These are phyloP conservation scores for Aspergillus pseudoglaucus DNA, from an alignment of 2,329 filamentous ascomycete genomes.

Conservation along the genomic window DNA sequence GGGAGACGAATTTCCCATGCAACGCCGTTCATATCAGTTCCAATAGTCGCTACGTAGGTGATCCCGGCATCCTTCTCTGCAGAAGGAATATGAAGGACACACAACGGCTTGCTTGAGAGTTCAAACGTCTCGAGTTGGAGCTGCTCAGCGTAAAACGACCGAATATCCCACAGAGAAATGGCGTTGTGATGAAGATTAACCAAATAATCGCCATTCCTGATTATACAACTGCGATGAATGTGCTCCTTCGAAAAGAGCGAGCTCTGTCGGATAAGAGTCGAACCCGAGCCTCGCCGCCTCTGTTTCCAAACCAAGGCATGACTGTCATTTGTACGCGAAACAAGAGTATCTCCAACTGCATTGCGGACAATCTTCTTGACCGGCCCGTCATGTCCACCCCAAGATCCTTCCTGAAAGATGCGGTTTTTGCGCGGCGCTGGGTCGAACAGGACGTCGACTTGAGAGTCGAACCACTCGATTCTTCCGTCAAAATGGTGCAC, in stretches of 20 bases:
- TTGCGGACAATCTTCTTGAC: constrained; percentile 85
- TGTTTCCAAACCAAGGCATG: constrained; percentile 83
- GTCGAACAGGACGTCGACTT: constrained; percentile 74
- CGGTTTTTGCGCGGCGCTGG: constrained; percentile 55
- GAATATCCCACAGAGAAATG: constrained; percentile 75
- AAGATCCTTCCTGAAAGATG: constrained; percentile 58
- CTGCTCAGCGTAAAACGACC: constrained; percentile 51
- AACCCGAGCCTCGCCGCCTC: constrained; percentile 43
- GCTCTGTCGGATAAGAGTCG: constrained; percentile 60
- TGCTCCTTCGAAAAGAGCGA: constrained; percentile 61
- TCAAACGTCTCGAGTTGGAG: constrained; percentile 56
- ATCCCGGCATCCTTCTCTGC: constrained; percentile 53
- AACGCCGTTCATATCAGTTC: constrained; percentile 68
- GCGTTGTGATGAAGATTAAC: constrained; percentile 68
- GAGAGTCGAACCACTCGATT: constrained; percentile 73
- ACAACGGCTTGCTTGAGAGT: constrained; percentile 65
- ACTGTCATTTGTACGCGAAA: constrained; percentile 71
- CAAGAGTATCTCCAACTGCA: constrained; percentile 69
- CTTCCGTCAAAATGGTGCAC: constrained; percentile 80
- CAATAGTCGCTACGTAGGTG: constrained; percentile 72
- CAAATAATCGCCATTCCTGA: constrained; percentile 71
- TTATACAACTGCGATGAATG: constrained; percentile 72
- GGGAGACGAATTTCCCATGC: constrained; percentile 73
- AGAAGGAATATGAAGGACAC: constrained; percentile 63
- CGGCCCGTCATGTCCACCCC: constrained; percentile 76